Evolutionary conservation across 192 early-diverging fungal species (phyloP), one percentile per base, ranked within the genome.

Genomic region (Umbelopsis sp.): DNA sequence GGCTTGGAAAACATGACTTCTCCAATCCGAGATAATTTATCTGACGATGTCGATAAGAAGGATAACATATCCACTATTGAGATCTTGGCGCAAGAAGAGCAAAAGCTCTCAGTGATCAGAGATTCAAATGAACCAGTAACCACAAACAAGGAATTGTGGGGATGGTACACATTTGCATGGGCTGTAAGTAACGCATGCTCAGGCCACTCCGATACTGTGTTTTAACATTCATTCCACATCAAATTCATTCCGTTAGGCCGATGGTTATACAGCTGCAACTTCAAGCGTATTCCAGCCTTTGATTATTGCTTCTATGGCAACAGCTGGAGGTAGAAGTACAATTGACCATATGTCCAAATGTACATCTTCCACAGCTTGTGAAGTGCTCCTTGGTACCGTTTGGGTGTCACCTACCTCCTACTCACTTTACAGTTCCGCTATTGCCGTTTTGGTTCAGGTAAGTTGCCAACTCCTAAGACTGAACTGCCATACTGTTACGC

Each of bases 331-430:
- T 8, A 24, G 34, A n/a, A 50, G 47, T 14, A 38, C 68, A 8
- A 2, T 70, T 24, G 68, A 70, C 26, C 68, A 70, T 26, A 70
- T 25, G 7, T 22, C 36, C 0, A 16, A 22, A 0, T 70, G 68
- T 25, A 26, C 0, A 2, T 53, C 34, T 9, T 20, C 20, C 3
- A 16, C 16, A 9, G 29, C 34, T 17, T 70, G 68, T 20, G 49
- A 70, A 53, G 68, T 70, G 0, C 47, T 29, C 2, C 52, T 70
- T 41, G 68, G 68, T 44, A 38, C 68, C 11, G 47, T 70, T 0
- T 70, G 68, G 68, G 68, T 70, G 17, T 51, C 68, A 22, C 68
- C 68, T 6, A 53, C 68, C 16, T 53, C 49, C 25, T 70, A 53
- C 29, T 44, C 68, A 21, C 45, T 70, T 50, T 70, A 70, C 29